phyloP scores from a whole-genome alignment of 805 yeast genomes.

The Pichia heedii region DNA sequence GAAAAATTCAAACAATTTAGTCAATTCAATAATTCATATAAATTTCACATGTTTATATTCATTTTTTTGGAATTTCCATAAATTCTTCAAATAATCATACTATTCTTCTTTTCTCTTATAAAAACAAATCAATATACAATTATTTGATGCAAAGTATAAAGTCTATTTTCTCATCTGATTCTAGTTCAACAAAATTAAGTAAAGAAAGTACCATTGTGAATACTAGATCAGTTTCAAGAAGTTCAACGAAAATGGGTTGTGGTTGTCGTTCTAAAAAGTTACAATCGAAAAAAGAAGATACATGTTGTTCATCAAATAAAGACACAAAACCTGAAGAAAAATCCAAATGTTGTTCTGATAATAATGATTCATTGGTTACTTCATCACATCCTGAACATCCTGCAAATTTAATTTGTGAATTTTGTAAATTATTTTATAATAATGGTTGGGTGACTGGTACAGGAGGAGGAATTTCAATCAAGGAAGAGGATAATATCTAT shows the following conservation, averaged over 20 bases:
- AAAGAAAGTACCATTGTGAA: neutral
- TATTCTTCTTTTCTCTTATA: no score
- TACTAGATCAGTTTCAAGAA: neutral
- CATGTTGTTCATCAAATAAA: neutral
- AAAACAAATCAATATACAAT: no score
- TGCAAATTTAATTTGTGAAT: slow-evolving; percentile 73
- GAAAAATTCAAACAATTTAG: no score
- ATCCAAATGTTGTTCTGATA: no score
- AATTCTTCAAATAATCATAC: no score
- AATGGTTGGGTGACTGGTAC: slow-evolving; percentile 94
- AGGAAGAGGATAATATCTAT: slow-evolving; percentile 48
- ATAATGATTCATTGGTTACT: neutral
- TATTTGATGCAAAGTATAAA: neutral
- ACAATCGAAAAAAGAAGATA: neutral
- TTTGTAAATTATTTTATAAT: slow-evolving; percentile 67
- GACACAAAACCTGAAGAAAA: neutral
- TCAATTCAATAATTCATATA: no score
- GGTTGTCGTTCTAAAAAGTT: neutral
- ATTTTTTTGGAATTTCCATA: no score
- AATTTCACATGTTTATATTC: no score
- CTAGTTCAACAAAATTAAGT: neutral
- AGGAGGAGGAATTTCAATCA: slow-evolving; percentile 87
- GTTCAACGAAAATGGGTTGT: neutral
- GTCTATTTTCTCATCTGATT: neutral
- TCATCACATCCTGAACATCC: slow-evolving; percentile 44